Evolutionary conservation across 768 basidiomycete species (phyloP), one percentile per base, ranked within the genome.

Genomic region (Xerocomus potaroensis): DNA sequence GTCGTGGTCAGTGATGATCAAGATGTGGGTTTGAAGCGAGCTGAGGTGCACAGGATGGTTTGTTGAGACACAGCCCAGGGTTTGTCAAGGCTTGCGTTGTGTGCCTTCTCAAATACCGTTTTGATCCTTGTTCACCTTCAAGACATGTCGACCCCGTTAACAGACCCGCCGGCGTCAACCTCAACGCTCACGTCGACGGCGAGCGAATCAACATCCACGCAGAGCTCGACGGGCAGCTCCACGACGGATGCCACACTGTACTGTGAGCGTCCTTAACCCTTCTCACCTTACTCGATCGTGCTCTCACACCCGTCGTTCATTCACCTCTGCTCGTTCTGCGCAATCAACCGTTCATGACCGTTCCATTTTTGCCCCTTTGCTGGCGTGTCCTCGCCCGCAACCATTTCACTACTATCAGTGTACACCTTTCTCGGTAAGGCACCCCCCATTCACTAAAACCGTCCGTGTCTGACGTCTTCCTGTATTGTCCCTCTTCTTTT

Each of bases 391-490:
- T n/a, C n/a, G n/a, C n/a, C n/a, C n/a, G n/a, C n/a, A n/a, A n/a
- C n/a, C n/a, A 31, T 19, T 27, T 7, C 42, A 16, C 39, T 54
- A 1, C 42, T 52, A 0, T 35, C 55, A 65, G 64, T 65, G 15
- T 65, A 65, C 47, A 65, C 64, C 39, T 65, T 65, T 49, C 61
- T 65, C 16, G 64, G 64, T 67, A 45, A 38, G 63, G 5, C 31
- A 10, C 22, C 16, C 16, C 32, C 37, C 43, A 26, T 22, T 22
- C 34, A 29, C 18, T 43, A 43, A 49, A 32, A 30, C 26, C 5
- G 26, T 40, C 30, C 5, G 23, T 8, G 26, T 15, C 32, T 61
- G 26, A 50, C 47, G 2, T 33, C 18, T 27, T 27, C 16, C 24
- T 14, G n/a, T n/a, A n/a, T 38, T 18, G 18, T 18, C 31, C 1